A percentile compares a stretch with the other conserved stretches of the same genome.
Conservation (phyloP, 345 rosid genomes). For the Citrus hindsii region DNA sequence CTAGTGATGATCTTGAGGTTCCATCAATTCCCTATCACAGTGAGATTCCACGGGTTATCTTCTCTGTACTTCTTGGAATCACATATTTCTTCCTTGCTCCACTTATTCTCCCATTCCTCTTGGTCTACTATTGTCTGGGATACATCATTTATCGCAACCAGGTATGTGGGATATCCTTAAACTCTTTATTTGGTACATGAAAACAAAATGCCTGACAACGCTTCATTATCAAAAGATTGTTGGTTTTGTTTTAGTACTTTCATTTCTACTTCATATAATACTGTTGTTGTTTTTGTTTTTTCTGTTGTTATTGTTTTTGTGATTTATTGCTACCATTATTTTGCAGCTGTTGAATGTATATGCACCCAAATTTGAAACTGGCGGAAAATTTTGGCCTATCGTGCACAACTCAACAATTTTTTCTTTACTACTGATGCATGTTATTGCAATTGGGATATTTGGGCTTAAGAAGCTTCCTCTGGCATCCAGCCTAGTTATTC, state of each 20-base stretch:
- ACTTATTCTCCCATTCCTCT: slow-evolving; percentile 78
- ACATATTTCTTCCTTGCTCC: slow-evolving; percentile 90
- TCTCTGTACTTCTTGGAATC: slow-evolving; percentile 83
- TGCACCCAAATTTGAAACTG: slow-evolving; percentile 68
- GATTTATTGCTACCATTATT: not conserved
- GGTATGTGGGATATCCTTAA: slow-evolving; percentile 34
- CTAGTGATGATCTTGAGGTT: slow-evolving; percentile 49
- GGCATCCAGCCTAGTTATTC: slow-evolving; percentile 67
- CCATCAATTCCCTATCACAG: slow-evolving; percentile 64
- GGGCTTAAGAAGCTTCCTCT: slow-evolving; percentile 74
- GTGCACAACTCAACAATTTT: slow-evolving; percentile 70
- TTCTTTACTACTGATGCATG: slow-evolving; percentile 80
- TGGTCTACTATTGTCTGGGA: slow-evolving; percentile 79
- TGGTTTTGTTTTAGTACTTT: not conserved
- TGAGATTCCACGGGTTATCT: slow-evolving; percentile 63
- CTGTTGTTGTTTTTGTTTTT: not conserved
- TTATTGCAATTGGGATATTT: slow-evolving; percentile 81
- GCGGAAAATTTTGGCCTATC: slow-evolving; percentile 79
- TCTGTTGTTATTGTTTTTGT: not conserved
- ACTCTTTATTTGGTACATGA: not conserved
- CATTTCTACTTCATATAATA: not conserved
- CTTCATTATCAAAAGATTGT: not conserved
- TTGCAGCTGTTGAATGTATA: slow-evolving; percentile 79
- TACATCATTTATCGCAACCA: slow-evolving; percentile 89
- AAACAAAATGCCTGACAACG: not conserved